Evolutionary conservation across 768 basidiomycete genomes (phyloP).

Genomic region (Mycena venus): DNA sequence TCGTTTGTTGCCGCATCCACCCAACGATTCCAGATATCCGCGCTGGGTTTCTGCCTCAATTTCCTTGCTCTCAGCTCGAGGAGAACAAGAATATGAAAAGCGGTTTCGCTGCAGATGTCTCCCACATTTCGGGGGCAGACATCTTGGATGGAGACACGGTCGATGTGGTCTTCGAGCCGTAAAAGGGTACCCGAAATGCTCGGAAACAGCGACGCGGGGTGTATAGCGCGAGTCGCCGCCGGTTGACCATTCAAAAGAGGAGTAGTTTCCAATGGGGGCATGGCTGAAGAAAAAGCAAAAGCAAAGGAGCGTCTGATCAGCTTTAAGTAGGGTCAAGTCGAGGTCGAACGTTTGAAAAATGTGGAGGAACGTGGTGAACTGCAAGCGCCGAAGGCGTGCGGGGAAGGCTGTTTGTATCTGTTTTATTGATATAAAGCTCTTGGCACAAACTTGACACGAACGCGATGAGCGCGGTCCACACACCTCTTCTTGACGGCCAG

Average conservation of each 20-base stretch:
- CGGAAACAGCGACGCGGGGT: constrained; percentile 11
- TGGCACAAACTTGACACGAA: neutral
- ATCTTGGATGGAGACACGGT: constrained; percentile 37
- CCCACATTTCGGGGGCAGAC: constrained; percentile 34
- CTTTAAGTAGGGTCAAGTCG: neutral
- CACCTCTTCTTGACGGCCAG: constrained; percentile 79
- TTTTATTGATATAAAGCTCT: too few species aligned
- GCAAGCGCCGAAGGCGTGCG: too few species aligned
- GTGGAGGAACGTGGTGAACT: constrained; percentile 5
- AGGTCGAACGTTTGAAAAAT: constrained; percentile 21
- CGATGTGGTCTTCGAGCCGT: constrained; percentile 37
- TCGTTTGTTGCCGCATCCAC: constrained; percentile 40
- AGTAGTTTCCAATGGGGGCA: constrained; percentile 35
- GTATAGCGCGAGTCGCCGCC: neutral
- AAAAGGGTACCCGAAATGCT: constrained; percentile 32
- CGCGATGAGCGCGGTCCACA: constrained; percentile 66
- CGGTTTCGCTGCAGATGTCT: constrained; percentile 35
- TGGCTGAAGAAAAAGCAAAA: neutral
- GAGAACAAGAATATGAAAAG: constrained; percentile 51
- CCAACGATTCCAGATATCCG: constrained; percentile 63
- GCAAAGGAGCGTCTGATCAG: neutral
- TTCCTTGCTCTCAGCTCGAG: constrained; percentile 48
- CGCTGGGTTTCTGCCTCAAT: constrained; percentile 23
- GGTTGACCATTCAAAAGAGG: constrained; percentile 34
- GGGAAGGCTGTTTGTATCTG: too few species aligned